Evolutionary conservation across 768 basidiomycete species (phyloP), one percentile per base, ranked within the genome.

Genomic region (Leccinum longicurvipes): DNA sequence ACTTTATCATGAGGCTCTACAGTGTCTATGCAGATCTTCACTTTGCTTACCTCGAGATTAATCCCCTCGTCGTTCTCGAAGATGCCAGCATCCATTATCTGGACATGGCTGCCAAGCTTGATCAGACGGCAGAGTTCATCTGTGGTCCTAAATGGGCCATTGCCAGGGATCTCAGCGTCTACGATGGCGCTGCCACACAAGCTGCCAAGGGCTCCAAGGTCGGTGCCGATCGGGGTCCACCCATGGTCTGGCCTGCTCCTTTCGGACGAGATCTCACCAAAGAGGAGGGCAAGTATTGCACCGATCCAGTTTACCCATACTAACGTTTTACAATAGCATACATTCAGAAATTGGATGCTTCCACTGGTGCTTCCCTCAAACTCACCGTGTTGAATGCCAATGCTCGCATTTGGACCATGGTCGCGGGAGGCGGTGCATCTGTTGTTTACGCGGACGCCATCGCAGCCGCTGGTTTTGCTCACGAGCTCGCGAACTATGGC

Each of bases 1-100:
- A 98, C 77, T 99, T 98, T 78, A 80, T 99, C 69, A 80, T 89
- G 73, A 84, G 95, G 57, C 86, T 98, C 27, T 98, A 99, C 84
- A 87, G 87, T 60, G 93, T 98, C 67, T 98, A 98, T 73, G 95
- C 94, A 63, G 94, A 99, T 73, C 89, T 98, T 51, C 97, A 99
- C 81, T 99, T 98, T 71, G 93, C 97, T 21, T 98, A 99, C 79
- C 92, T 99, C 69, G 96, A 98, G 77, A 99, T 99, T 76, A 99
- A 98, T 82, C 97, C 97, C 42, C 85, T 99, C 53, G 87, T 98
- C 68, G 90, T 92, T 70, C 86, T 98, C 66, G 94, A 97, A 71
- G 86, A 81, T 55, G 71, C 64, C 6, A 84, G 83, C 60, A 93
- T 98, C 66, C 88, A 89, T 76, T 98, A 94, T 78, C 87, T 99